A percentile compares a stretch with the other conserved stretches of the same genome.
Conservation (phyloP, 1,284 basidiomycete species). For the Anthracocystis setariae region DNA sequence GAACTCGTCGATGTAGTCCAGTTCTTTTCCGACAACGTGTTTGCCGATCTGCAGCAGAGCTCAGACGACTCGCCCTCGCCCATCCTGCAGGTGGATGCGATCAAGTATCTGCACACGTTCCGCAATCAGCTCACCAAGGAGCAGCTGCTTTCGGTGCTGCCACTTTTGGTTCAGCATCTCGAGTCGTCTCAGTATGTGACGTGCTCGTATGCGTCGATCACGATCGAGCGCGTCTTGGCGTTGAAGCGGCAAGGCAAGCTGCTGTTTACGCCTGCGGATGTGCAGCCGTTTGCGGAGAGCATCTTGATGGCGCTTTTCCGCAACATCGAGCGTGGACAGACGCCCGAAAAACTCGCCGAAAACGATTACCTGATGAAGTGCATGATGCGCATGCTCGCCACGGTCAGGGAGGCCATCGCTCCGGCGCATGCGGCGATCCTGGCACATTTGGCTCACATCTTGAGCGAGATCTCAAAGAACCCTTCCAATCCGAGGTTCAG, state of each 20-base stretch:
- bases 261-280: slow-evolving; percentile 81
- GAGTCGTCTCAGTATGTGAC: slow-evolving; percentile 68
- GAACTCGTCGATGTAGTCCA: slow-evolving; percentile 90
- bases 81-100: slow-evolving; percentile 94
- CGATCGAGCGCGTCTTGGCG: slow-evolving; percentile 74
- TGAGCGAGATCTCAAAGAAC: slow-evolving; percentile 89
- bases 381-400: slow-evolving; percentile 93
- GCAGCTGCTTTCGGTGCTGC: slow-evolving; percentile 89
- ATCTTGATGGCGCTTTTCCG: slow-evolving; percentile 81
- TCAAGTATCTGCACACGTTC: slow-evolving; percentile 78
- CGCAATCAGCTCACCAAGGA: slow-evolving; percentile 91
- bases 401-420: slow-evolving; percentile 80
- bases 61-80: slow-evolving; percentile 72
- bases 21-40: slow-evolving; percentile 93
- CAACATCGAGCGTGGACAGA: slow-evolving; percentile 83
- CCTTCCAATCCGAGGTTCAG: slow-evolving; percentile 97
- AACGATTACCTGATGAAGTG: slow-evolving; percentile 99
- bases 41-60: slow-evolving; percentile 83
- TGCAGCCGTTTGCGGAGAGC: slow-evolving; percentile 81
- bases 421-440: slow-evolving; percentile 78
- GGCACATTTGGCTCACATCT: slow-evolving; percentile 79
- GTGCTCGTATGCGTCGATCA: slow-evolving; percentile 69
- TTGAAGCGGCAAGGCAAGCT: slow-evolving; percentile 76
- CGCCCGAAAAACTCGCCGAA: slow-evolving; percentile 93
- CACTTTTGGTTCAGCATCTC: slow-evolving; percentile 86